Percentiles rank a stretch among this genome's conserved stretches.
These are phyloP conservation scores for Arabidopsis suecica DNA, from an alignment of 345 rosid genomes.

Conservation along the genomic window DNA sequence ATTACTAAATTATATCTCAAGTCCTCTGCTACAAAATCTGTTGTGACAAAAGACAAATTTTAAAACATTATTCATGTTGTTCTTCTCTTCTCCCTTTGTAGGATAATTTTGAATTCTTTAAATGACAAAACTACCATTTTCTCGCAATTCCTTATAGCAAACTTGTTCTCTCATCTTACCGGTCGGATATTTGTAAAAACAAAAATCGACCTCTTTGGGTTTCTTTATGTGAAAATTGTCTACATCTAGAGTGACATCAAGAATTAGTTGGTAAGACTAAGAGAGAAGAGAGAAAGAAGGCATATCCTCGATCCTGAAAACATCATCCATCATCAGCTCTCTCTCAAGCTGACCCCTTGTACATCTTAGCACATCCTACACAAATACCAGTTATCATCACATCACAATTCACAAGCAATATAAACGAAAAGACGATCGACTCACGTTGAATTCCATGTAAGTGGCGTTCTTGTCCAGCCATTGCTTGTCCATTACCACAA, in stretches of 20 bases:
- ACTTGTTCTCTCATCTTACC: neutral
- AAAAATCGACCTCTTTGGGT: neutral
- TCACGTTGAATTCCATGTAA: slow-evolving; percentile 95
- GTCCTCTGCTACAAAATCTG: neutral
- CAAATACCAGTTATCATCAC: slow-evolving; percentile 7
- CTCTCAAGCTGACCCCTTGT: slow-evolving; percentile 78
- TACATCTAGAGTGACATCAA: slow-evolving; percentile 22
- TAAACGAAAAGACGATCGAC: slow-evolving; percentile 29
- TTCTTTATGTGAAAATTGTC: neutral
- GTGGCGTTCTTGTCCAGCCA: slow-evolving; percentile 92
- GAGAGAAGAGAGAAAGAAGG: slow-evolving; percentile 83
- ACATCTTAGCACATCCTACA: slow-evolving; percentile 77
- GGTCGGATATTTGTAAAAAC: no score
- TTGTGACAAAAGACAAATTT: no score
- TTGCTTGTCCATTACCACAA: slow-evolving; percentile 88
- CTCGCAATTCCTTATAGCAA: neutral
- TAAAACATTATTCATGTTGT: neutral
- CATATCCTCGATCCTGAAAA: slow-evolving; percentile 80
- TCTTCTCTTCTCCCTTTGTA: neutral
- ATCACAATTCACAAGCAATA: slow-evolving; percentile 1
- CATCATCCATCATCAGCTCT: slow-evolving; percentile 88
- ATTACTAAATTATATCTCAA: no score
- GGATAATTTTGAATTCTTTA: neutral
- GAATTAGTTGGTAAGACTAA: slow-evolving; percentile 16
- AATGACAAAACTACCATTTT: neutral